Evolutionary conservation across 495 filamentous ascomycete species (phyloP).

Genomic region (Aspergillus taichungensis): DNA sequence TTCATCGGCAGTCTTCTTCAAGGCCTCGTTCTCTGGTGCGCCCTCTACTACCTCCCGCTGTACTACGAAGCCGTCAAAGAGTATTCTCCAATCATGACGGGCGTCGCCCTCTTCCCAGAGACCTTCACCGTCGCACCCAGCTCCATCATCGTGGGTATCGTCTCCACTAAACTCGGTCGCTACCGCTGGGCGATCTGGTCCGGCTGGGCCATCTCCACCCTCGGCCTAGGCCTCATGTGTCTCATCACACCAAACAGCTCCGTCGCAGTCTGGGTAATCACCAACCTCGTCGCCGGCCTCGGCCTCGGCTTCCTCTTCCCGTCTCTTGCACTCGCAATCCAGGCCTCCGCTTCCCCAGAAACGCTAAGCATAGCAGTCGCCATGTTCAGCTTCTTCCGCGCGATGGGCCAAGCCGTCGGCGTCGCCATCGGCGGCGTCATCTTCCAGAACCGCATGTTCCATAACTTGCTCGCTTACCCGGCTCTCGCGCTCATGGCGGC

Average conservation of each 20-base stretch:
- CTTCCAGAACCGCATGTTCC: slow-evolving; percentile 46
- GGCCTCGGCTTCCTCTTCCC: slow-evolving; percentile 46
- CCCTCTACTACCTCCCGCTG: slow-evolving; percentile 50
- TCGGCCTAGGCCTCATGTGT: slow-evolving; percentile 41
- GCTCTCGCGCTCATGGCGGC: slow-evolving; percentile 35
- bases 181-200: slow-evolving; percentile 48
- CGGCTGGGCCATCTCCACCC: slow-evolving; percentile 45
- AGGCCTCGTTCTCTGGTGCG: slow-evolving; percentile 36
- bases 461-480: slow-evolving; percentile 34
- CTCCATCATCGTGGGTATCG: slow-evolving; percentile 40
- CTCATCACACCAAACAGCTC: slow-evolving; percentile 38
- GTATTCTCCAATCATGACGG: slow-evolving; percentile 38
- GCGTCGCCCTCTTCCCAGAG: slow-evolving; percentile 48
- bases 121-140: slow-evolving; percentile 42
- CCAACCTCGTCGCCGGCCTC: slow-evolving; percentile 43
- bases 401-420: slow-evolving; percentile 49
- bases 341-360: slow-evolving; percentile 38
- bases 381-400: slow-evolving; percentile 52
- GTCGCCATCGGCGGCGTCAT: slow-evolving; percentile 46
- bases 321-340: slow-evolving; percentile 39
- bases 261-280: slow-evolving; percentile 40
- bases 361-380: slow-evolving; percentile 48
- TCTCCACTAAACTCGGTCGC: slow-evolving; percentile 38
- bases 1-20: slow-evolving; percentile 44
- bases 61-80: slow-evolving; percentile 51